Evolutionary conservation across 2,329 filamentous ascomycete species (phyloP).

Genomic region (Pseudogymnoascus sp.): DNA sequence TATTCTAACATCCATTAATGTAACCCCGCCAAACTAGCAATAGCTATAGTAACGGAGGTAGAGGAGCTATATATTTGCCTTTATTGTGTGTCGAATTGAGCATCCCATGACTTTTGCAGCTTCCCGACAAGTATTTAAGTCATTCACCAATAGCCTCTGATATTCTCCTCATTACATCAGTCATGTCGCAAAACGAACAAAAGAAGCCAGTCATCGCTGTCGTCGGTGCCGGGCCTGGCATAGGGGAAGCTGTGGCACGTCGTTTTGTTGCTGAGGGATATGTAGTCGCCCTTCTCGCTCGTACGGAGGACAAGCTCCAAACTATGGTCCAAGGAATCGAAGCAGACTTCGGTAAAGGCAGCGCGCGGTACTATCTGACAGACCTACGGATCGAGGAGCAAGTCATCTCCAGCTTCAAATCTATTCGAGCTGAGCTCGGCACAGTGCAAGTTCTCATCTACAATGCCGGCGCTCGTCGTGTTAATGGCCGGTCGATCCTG

Average conservation of each 20-base stretch:
- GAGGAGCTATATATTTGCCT: background rate
- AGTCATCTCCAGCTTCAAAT: slow-evolving; percentile 19
- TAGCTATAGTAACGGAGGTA: background rate
- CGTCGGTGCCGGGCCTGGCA: slow-evolving; percentile 18
- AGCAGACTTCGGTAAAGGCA: slow-evolving; percentile 11
- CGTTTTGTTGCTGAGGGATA: slow-evolving; percentile 16
- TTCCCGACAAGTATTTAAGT: background rate
- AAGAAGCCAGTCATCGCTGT: slow-evolving; percentile 17
- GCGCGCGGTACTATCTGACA: slow-evolving; percentile 16
- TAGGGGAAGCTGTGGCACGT: slow-evolving; percentile 18
- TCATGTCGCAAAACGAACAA: slow-evolving; percentile 12
- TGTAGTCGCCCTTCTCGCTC: slow-evolving; percentile 17
- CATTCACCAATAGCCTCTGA: background rate
- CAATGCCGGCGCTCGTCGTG: slow-evolving; percentile 17
- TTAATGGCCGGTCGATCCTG: slow-evolving; percentile 16
- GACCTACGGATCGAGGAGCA: slow-evolving; percentile 15
- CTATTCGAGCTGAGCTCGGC: slow-evolving; percentile 14
- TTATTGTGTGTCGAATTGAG: background rate
- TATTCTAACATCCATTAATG: background rate
- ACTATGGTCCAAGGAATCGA: slow-evolving; percentile 15
- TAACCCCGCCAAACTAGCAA: background rate
- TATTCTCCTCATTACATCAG: background rate
- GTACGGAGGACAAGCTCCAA: slow-evolving; percentile 17
- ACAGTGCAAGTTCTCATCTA: slow-evolving; percentile 16
- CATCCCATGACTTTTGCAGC: too few species aligned